Conservation (phyloP, 208 protist species). For the Trypanosoma avium region DNA sequence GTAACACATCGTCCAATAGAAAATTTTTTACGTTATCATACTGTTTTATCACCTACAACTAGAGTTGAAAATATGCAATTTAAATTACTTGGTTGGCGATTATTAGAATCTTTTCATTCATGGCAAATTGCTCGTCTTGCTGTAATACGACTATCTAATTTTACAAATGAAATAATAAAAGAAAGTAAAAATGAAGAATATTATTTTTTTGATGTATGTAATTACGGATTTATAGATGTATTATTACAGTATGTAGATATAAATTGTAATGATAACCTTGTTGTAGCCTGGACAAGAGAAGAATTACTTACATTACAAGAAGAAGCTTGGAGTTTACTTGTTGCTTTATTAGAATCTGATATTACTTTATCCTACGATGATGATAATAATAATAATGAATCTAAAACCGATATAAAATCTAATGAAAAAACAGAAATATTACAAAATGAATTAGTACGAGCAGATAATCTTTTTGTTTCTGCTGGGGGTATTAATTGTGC, state of each 20-base stretch:
- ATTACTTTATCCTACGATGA: neutral
- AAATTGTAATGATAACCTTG: conserved; percentile 40
- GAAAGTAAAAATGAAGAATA: conserved; percentile 19
- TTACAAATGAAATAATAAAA: conserved; percentile 2
- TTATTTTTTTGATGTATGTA: conserved; percentile 50
- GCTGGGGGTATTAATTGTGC: conserved; percentile 48
- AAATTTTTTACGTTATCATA: conserved; percentile 49
- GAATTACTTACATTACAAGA: conserved; percentile 64
- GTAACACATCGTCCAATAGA: conserved; percentile 14
- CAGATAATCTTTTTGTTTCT: conserved; percentile 58
- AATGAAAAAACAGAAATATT: too few species aligned
- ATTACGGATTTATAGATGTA: conserved; percentile 62
- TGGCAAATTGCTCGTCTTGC: conserved; percentile 63
- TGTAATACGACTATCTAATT: neutral
- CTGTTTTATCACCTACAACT: conserved; percentile 55
- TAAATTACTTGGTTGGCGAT: conserved; percentile 75
- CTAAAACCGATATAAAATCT: neutral
- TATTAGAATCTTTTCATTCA: conserved; percentile 57
- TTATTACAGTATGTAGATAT: conserved; percentile 70
- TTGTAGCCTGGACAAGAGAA: conserved; percentile 67
- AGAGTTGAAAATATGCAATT: conserved; percentile 59
- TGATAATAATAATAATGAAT: neutral
- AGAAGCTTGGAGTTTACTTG: conserved; percentile 68
- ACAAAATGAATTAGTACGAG: conserved; percentile 7
- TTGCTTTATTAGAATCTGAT: conserved; percentile 48